Evolutionary conservation across 768 basidiomycete genomes (phyloP), one percentile per base, ranked within the genome.

Genomic region (Lactifluus subvellereus): DNA sequence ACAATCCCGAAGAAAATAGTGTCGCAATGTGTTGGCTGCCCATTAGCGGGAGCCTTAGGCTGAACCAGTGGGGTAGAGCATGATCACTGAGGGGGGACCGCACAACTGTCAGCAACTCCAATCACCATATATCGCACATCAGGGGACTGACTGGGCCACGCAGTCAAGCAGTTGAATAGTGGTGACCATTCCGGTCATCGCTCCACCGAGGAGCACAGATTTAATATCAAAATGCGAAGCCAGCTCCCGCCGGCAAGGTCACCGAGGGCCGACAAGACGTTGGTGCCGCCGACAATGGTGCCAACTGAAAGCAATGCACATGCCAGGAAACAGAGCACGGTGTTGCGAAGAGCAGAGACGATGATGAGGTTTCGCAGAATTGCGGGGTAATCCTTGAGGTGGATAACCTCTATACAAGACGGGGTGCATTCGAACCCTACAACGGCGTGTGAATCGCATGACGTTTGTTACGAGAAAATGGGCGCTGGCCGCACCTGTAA

Each of bases 371-470:
- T 66, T 54, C 67, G 59, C 13, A 68, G 30, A 16, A 68, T 62
- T 1, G 61, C 49, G 20, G 65, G 37, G 54, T 68, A 66, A 16
- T 66, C 62, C 33, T 52, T 66, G 4, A 58, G 58, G 18, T 37
- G 57, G 38, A 68, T 66, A 16, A 65, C 42, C 20, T 62, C 61
- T 6, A 68, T 62, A 51, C 66, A 68, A 2, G 67, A 62, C 1
- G 67, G 67, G 9, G 67, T 68, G 55, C 67, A 68, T 59, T 68
- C 67, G 4, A 68, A 66, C 2, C 67, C 67, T 68, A 48, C 33
- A 20, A 20, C 22, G 8, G 9, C 27, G 27, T 18, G 40, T 61
- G 9, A 32, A 43, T 30, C 4, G 16, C 20, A 53, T 33, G 4
- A 11, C 38, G 8, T 42, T 10, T 27, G 27, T 27, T 27, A 27